These are phyloP conservation scores for Entoloma clypeatum DNA, from an alignment of 1,284 basidiomycete genomes.

Conservation along the genomic window DNA sequence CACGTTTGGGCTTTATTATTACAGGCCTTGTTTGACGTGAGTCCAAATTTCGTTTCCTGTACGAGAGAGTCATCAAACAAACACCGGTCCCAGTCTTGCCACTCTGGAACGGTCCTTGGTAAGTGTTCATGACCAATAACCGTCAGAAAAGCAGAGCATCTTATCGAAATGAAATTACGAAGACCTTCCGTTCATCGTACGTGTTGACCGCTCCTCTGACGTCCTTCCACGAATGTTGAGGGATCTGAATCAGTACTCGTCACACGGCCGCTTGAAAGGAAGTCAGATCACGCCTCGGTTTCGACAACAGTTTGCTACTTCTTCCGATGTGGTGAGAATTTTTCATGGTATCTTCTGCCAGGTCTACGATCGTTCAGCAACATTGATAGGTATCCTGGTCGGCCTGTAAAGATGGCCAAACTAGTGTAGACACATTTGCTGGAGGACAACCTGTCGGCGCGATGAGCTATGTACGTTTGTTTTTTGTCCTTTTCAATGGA, in stretches of 20 bases:
- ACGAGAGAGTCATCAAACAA: no score
- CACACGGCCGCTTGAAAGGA: slow-evolving; percentile 53
- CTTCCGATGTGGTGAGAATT: slow-evolving; percentile 48
- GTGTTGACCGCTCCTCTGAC: slow-evolving; percentile 20
- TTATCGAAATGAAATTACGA: neutral
- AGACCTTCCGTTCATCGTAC: slow-evolving; percentile 64
- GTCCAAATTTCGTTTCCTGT: no score
- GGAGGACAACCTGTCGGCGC: slow-evolving; percentile 61
- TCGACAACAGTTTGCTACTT: slow-evolving; percentile 31
- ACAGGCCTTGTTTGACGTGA: slow-evolving; percentile 66
- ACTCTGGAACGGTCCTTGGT: slow-evolving; percentile 63
- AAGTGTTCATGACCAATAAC: slow-evolving; percentile 5
- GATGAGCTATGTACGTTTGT: slow-evolving; percentile 57
- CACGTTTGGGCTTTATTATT: slow-evolving; percentile 3
- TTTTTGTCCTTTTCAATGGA: neutral
- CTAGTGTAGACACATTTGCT: slow-evolving; percentile 54
- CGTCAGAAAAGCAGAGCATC: no score
- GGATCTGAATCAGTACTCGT: slow-evolving; percentile 69
- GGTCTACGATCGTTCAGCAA: neutral
- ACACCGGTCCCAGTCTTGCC: slow-evolving; percentile 61
- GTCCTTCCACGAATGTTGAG: no score
- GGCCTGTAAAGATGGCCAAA: slow-evolving; percentile 79
- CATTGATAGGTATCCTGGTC: slow-evolving; percentile 54
- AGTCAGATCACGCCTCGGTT: slow-evolving; percentile 39
- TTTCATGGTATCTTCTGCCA: slow-evolving; percentile 14